A percentile compares a stretch with the other conserved stretches of the same genome.
These are phyloP conservation scores for Lathyrus sativus DNA, from an alignment of 306 rosid species.

Conservation along the genomic window DNA sequence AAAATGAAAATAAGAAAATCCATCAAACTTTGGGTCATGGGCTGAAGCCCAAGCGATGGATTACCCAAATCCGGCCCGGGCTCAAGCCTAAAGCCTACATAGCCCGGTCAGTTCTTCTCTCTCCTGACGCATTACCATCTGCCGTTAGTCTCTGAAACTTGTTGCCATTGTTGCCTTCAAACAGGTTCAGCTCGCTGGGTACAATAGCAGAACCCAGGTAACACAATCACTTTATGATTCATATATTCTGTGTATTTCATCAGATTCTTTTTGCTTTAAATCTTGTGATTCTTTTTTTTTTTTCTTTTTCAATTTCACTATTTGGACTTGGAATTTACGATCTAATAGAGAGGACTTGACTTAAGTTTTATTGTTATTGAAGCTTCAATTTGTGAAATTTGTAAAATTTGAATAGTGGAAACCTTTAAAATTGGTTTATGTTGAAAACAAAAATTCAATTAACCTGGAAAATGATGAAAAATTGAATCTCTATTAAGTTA, in stretches of 20 bases:
- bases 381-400: slow-evolving; percentile 42
- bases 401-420: slow-evolving; percentile 42
- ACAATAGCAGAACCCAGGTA: slow-evolving; percentile 62
- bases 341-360: slow-evolving; percentile 51
- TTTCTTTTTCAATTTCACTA: slow-evolving; percentile 22
- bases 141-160: background rate
- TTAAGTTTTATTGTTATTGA: slow-evolving; percentile 30
- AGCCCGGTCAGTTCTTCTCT: slow-evolving; percentile 18
- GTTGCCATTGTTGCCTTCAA: slow-evolving; percentile 8
- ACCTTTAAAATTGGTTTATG: slow-evolving; percentile 39
- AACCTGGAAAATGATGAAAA: background rate
- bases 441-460: background rate
- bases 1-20: background rate
- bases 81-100: slow-evolving; percentile 39
- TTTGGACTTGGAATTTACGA: slow-evolving; percentile 31
- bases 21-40: background rate
- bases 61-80: slow-evolving; percentile 33
- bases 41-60: background rate
- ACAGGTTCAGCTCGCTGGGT: slow-evolving; percentile 43
- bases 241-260: background rate
- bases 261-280: slow-evolving; percentile 17
- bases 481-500: background rate
- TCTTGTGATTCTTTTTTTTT: background rate
- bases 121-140: background rate
- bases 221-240: background rate